Evolutionary conservation across 176 grass and related monocot genomes (phyloP).

Genomic region (Musa itinerans): DNA sequence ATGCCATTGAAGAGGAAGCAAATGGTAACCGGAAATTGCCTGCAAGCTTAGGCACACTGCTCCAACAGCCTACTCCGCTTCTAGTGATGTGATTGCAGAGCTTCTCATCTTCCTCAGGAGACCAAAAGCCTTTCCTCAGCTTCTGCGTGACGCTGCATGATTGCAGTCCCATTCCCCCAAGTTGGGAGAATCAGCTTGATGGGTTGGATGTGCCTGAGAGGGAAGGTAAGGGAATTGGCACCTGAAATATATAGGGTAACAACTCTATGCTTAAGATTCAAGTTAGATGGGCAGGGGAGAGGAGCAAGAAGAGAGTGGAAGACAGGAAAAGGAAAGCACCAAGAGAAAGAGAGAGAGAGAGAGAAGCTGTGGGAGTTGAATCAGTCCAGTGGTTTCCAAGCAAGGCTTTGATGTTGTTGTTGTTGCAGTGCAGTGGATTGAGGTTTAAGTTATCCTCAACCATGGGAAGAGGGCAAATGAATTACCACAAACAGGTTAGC

Average conservation of each 20-base stretch:
- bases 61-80: conserved; percentile 8
- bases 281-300: conserved; percentile 18
- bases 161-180: neutral
- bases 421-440: conserved; percentile 46
- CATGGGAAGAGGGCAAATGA: conserved; percentile 28
- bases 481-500: neutral
- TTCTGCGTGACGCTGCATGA: conserved; percentile 1
- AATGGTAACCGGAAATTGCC: neutral
- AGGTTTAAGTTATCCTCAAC: conserved; percentile 45
- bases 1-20: neutral
- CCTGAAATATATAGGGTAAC: conserved; percentile 28
- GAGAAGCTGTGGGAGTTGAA: conserved; percentile 6
- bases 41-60: conserved; percentile 6
- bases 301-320: conserved; percentile 3
- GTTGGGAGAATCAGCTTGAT: neutral
- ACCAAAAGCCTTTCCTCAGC: conserved; percentile 11
- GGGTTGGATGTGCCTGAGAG: conserved; percentile 33
- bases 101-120: conserved; percentile 10
- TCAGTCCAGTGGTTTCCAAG: conserved; percentile 68
- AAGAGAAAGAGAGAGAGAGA: conserved; percentile 10
- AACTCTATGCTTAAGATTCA: conserved; percentile 24
- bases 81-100: conserved; percentile 6
- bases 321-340: conserved; percentile 3
- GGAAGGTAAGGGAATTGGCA: conserved; percentile 34
- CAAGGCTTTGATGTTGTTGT: conserved; percentile 29